A percentile compares a stretch with the other conserved stretches of the same genome.
These are phyloP conservation scores for Penicillium oxalicum DNA, from an alignment of 2,329 filamentous ascomycete genomes.

Conservation along the genomic window DNA sequence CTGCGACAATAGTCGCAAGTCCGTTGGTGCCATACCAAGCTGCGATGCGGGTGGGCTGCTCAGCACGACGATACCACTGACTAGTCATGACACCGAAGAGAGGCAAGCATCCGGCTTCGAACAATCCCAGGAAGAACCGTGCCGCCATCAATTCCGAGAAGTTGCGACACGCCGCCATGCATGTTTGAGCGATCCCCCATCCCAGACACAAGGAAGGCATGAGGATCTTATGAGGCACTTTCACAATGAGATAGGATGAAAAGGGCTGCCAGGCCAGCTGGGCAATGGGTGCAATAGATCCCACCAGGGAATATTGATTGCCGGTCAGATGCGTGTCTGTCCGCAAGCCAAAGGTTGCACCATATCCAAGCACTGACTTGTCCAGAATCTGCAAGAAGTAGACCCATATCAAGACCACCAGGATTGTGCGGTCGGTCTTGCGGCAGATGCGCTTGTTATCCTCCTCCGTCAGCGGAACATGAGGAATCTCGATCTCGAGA, in stretches of 20 bases:
- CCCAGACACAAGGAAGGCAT: slow-evolving; percentile 48
- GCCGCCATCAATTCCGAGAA: slow-evolving; percentile 44
- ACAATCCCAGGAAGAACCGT: slow-evolving; percentile 49
- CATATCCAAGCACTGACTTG: slow-evolving; percentile 54
- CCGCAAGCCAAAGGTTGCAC: slow-evolving; percentile 51
- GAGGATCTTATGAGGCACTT: slow-evolving; percentile 53
- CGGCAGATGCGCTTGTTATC: slow-evolving; percentile 51
- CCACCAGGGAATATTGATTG: slow-evolving; percentile 53
- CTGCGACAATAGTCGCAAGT: slow-evolving; percentile 52
- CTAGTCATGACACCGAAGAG: slow-evolving; percentile 43
- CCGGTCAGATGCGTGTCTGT: slow-evolving; percentile 48
- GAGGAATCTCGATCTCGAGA: slow-evolving; percentile 15
- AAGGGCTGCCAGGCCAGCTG: slow-evolving; percentile 58
- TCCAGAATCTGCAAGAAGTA: slow-evolving; percentile 51
- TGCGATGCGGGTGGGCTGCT: slow-evolving; percentile 59
- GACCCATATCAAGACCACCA: slow-evolving; percentile 44
- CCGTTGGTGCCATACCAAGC: slow-evolving; percentile 64
- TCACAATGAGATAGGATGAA: slow-evolving; percentile 55
- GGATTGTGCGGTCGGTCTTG: slow-evolving; percentile 57
- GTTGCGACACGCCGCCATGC: slow-evolving; percentile 44
- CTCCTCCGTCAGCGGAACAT: slow-evolving; percentile 28
- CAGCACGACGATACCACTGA: slow-evolving; percentile 46
- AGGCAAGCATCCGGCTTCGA: slow-evolving; percentile 48
- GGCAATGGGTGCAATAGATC: slow-evolving; percentile 54
- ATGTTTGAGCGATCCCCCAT: slow-evolving; percentile 46